These are phyloP conservation scores for Penicillium parvum DNA, from an alignment of 495 filamentous ascomycete species.

Conservation along the genomic window DNA sequence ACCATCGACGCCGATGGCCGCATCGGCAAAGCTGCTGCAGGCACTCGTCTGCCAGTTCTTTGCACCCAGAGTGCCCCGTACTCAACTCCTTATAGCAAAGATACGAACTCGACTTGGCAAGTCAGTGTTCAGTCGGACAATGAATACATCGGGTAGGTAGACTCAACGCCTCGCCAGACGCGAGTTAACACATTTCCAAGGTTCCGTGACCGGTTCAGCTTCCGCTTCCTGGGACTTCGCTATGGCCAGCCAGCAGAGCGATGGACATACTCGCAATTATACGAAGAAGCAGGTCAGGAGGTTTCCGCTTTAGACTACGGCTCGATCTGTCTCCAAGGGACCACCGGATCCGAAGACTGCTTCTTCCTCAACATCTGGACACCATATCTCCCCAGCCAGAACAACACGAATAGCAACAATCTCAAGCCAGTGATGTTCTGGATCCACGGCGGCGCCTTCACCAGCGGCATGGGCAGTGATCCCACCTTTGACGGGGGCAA, in stretches of 20 bases:
- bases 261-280: slow-evolving; percentile 19
- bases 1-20: slow-evolving; percentile 10
- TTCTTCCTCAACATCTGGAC: slow-evolving; percentile 48
- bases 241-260: slow-evolving; percentile 17
- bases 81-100: slow-evolving; percentile 9
- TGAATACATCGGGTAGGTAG: slow-evolving; percentile 15
- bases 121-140: slow-evolving; percentile 17
- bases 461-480: slow-evolving; percentile 34
- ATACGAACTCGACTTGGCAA: slow-evolving; percentile 16
- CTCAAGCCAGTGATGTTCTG: slow-evolving; percentile 44
- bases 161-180: too few species aligned
- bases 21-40: slow-evolving; percentile 5
- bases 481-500: slow-evolving; percentile 38
- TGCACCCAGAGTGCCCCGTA: slow-evolving; percentile 21
- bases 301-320: slow-evolving; percentile 21
- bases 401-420: slow-evolving; percentile 6
- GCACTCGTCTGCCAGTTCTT: slow-evolving; percentile 12
- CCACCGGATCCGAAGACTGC: slow-evolving; percentile 28
- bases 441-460: slow-evolving; percentile 48
- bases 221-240: slow-evolving; percentile 23
- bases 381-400: slow-evolving; percentile 37
- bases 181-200: slow-evolving; percentile 1
- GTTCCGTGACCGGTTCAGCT: slow-evolving; percentile 23
- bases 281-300: slow-evolving; percentile 10
- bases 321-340: slow-evolving; percentile 13